A percentile compares a stretch with the other conserved stretches of the same genome.
These are phyloP conservation scores for Yarrowia keelungensis DNA, from an alignment of 805 yeast species.

Conservation along the genomic window DNA sequence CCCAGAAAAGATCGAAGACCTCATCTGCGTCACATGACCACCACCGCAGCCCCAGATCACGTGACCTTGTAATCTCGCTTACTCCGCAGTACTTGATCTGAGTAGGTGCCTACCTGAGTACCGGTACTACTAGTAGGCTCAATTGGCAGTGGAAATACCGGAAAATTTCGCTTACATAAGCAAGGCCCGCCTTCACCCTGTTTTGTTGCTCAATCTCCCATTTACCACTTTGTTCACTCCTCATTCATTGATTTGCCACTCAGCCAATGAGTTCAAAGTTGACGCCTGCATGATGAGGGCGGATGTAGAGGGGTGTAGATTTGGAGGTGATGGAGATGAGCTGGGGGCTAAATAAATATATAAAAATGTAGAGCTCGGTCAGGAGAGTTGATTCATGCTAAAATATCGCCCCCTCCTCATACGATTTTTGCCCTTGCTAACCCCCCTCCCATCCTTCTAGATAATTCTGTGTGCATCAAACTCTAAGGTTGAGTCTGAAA, in stretches of 20 bases:
- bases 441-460: background rate
- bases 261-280: slow-evolving; percentile 5
- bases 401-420: background rate
- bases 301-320: background rate
- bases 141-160: no score
- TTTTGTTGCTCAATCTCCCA: background rate
- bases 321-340: background rate
- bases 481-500: background rate
- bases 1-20: no score
- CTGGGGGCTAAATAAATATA: no score
- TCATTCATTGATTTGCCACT: no score
- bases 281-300: slow-evolving; percentile 18
- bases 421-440: background rate
- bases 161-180: no score
- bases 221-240: background rate
- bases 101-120: no score
- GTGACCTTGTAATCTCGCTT: background rate
- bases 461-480: slow-evolving; percentile 6
- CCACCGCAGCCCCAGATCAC: background rate
- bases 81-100: no score
- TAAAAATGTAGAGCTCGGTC: background rate
- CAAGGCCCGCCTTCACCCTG: no score
- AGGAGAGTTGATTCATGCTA: background rate
- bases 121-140: no score
- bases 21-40: no score